Percentiles rank a stretch among this genome's conserved stretches.
Conservation (phyloP, 2,329 filamentous ascomycete species). For the Fusarium mangiferae region DNA sequence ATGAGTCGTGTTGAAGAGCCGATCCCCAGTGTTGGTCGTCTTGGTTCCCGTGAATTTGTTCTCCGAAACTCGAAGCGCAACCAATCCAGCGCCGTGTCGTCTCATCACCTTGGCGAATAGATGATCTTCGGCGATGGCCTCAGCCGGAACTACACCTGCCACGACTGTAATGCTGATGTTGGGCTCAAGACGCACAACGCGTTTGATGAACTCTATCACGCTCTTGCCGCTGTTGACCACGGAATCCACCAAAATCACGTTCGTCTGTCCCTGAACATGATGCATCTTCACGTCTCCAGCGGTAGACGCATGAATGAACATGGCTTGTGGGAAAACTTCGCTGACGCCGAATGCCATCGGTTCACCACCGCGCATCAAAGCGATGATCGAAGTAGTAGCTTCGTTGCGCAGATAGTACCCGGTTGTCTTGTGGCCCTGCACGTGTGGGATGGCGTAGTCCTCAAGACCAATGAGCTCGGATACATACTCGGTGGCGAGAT, state of each 20-base stretch:
- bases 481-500: constrained; percentile 63
- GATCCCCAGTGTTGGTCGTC: constrained; percentile 67
- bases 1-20: constrained; percentile 67
- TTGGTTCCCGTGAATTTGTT: constrained; percentile 66
- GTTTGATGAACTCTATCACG: neutral
- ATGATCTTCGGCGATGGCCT: constrained; percentile 34
- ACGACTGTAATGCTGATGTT: constrained; percentile 62
- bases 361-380: constrained; percentile 72
- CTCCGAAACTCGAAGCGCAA: constrained; percentile 65
- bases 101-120: constrained; percentile 31
- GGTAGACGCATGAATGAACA: constrained; percentile 59
- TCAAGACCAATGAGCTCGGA: constrained; percentile 61
- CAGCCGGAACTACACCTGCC: constrained; percentile 63
- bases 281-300: constrained; percentile 54
- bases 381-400: constrained; percentile 61
- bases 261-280: constrained; percentile 53
- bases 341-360: constrained; percentile 69
- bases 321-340: constrained; percentile 61
- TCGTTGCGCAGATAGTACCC: constrained; percentile 62
- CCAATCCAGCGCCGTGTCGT: constrained; percentile 49
- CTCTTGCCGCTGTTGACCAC: constrained; percentile 62
- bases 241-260: constrained; percentile 67
- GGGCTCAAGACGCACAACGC: constrained; percentile 53
- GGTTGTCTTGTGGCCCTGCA: constrained; percentile 56
- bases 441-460: constrained; percentile 59